phyloP scores from a whole-genome alignment of 345 rosid genomes.

The Ricinus communis region DNA sequence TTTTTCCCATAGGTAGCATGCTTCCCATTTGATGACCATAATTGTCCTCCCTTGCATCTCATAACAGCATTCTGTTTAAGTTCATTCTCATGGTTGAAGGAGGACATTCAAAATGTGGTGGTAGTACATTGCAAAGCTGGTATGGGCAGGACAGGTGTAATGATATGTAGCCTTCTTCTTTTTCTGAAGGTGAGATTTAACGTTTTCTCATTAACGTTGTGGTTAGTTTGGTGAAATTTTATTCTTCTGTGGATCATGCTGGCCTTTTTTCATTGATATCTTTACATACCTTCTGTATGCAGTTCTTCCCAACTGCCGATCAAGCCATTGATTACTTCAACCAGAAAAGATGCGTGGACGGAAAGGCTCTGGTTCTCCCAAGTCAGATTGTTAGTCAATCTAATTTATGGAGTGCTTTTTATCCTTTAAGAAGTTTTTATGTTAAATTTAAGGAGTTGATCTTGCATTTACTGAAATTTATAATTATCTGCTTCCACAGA shows the following conservation, averaged over 20 bases:
- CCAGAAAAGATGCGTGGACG: conserved; percentile 88
- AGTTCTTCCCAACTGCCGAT: conserved; percentile 88
- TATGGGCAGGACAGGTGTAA: conserved; percentile 39
- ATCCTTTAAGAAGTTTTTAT: conserved; percentile 11
- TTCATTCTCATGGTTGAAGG: conserved; percentile 36
- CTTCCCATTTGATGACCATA: conserved; percentile 40
- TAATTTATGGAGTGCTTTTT: conserved; percentile 17
- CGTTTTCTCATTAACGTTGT: conserved; percentile 3
- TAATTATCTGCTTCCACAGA: conserved; percentile 36
- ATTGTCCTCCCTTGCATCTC: conserved; percentile 32
- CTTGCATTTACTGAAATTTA: not conserved
- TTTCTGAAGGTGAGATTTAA: conserved; percentile 31
- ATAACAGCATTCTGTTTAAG: conserved; percentile 31
- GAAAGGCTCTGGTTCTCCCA: conserved; percentile 87
- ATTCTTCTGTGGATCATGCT: conserved; percentile 6
- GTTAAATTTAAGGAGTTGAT: conserved; percentile 2
- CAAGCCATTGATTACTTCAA: conserved; percentile 78
- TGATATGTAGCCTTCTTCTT: conserved; percentile 36
- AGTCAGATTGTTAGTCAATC: conserved; percentile 78
- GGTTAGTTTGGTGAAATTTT: not conserved
- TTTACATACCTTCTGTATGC: conserved; percentile 26
- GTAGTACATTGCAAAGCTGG: conserved; percentile 42
- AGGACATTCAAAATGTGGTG: conserved; percentile 35
- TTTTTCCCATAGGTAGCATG: conserved; percentile 24
- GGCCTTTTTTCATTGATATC: conserved; percentile 9